phyloP scores from a whole-genome alignment of 805 yeast species.

The Wickerhamiella siamensis region DNA sequence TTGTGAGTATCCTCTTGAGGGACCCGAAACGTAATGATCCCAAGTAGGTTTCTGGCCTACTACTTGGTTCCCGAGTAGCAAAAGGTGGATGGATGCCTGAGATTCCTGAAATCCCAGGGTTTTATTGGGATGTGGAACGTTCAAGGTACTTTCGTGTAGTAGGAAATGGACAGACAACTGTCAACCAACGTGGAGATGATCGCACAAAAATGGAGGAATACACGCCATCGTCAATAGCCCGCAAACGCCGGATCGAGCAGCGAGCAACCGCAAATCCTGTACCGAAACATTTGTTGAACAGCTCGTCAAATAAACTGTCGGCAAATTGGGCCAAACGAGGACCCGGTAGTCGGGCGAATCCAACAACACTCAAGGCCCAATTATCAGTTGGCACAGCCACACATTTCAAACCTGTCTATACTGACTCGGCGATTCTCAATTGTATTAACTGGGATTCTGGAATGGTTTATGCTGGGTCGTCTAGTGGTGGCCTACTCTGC shows the following conservation, averaged over 20 bases:
- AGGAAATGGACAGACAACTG: conserved; percentile 8
- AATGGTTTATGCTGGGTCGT: not conserved
- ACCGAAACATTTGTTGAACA: not conserved
- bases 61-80: too few relatives aligned
- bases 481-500: not conserved
- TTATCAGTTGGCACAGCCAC: not conserved
- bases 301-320: not conserved
- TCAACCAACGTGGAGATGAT: not conserved
- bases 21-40: too few relatives aligned
- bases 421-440: not conserved
- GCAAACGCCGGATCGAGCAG: not conserved
- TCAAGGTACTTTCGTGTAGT: conserved; percentile 12
- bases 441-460: not conserved
- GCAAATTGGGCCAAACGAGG: not conserved
- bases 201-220: conserved; percentile 1
- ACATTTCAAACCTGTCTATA: not conserved
- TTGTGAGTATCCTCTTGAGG: too few relatives aligned
- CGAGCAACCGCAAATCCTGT: conserved; percentile 1
- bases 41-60: too few relatives aligned
- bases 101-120: conserved; percentile 14
- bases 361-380: too few relatives aligned
- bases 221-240: conserved; percentile 11
- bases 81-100: not conserved
- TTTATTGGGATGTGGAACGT: conserved; percentile 11
- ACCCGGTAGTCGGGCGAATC: too few relatives aligned